Base-by-base conservation (phyloP, 1,284 basidiomycete genomes). In the Leccinum griseonigrum region DNA sequence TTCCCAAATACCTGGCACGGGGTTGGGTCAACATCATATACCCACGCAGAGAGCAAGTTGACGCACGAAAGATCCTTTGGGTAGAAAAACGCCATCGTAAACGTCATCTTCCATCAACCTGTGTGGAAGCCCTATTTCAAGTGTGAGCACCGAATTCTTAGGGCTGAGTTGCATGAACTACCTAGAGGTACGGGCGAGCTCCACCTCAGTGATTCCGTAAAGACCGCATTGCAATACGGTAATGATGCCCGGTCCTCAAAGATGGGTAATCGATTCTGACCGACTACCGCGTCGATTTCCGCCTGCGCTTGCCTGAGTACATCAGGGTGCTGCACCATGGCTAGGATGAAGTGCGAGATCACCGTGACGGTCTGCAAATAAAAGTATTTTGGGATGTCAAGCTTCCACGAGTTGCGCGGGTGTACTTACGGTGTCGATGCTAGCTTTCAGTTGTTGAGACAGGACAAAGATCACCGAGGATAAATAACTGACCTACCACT, bases 221-320 rank as follows among this genome's bases (percentile, higher is more conserved):
- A 66, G 31, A 84, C 56, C 4, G 80, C 79, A 34, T 83, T 75
- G 63, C 81, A 79, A 64, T 80, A 85, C 3, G 84, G 83, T 48
- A 88, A 66, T 0, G 69, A 74, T 2, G 71, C 64, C 4, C 84
- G 72, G 67, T 88, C 86, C 9, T 71, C 76, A 57, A 85, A 80
- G 2, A 69, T 76, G 1, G 86, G 87, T 9, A 88, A 72, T 9
- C 84, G 75, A 46, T 80, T 78, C 22, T 55, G 57, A 9, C 82
- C 82, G 11, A 85, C 73, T 3, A 85, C 79, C 0, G 64, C 60
- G 62, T 88, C 85, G n/a, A 88, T 78, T 63, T 88, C 87, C 18
- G 77, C 73, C 67, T 87, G 85, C 2, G 84, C 82, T 58, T 79
- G 79, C 50, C 67, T 72, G 50, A 83, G 77, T 1, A 77, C 78